Evolutionary conservation across 805 yeast genomes (phyloP), one percentile per base, ranked within the genome.

Genomic region (Pichia membranifaciens): DNA sequence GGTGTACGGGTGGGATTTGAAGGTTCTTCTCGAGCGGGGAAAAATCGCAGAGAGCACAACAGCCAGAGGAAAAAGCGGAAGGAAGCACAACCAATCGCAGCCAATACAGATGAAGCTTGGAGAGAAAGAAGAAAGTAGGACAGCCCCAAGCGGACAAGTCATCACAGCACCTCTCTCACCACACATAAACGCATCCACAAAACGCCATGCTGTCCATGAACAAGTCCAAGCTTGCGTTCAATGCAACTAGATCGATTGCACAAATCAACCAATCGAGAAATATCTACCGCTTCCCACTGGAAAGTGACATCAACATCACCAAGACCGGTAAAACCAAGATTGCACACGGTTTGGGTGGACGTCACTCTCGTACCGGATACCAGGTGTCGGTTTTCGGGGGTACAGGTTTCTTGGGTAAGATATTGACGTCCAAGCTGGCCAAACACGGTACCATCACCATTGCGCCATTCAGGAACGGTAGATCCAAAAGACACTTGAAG

Each of bases 341-440:
- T 38, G 65, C 85, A n/a, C 71, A 73, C 32, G 96, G 96, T 51
- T 68, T 77, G 43, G 93, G 95, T 41, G 95, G 95, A 28, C 74
- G 87, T 49, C 83, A 91, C 4, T 85, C 95, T 25, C 76, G 95
- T 70, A 82, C 91, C 8, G 96, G 96, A 2, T 85, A 81, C 67
- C 85, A 90, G 3, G 95, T 90, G 20, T 85, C 96, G 1, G 93
- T 87, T 2, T 87, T 87, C 60, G 96, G 96, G 9, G 86, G 83
- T 33, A 70, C 82, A 41, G 95, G 95, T 2, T 81, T 83, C 64
- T 68, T 87, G 50, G 96, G 96, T 41, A 77, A 87, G 42, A 76
- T 83, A 54, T 65, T 87, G 51, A 75, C 79, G 17, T 70, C 90
- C 32, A 83, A 82, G 60, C 71, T 87, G 56, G 95, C 91, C 52